phyloP scores from a whole-genome alignment of 495 filamentous ascomycete genomes.

The Platismatia glauca region DNA sequence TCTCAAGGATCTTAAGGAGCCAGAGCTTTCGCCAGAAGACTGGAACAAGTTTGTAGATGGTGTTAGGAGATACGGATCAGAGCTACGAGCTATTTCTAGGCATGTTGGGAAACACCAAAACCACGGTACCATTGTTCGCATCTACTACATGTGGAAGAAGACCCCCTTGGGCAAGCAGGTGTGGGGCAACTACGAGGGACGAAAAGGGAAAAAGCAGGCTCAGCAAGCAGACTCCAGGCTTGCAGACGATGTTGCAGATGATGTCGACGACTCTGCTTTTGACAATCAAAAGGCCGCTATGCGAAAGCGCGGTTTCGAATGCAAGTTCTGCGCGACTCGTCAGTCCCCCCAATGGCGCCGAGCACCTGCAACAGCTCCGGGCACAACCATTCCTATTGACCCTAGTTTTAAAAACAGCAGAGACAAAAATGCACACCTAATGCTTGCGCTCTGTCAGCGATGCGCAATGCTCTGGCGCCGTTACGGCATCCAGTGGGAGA shows the following conservation, averaged over 20 bases:
- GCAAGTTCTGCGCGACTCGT: constrained; percentile 83
- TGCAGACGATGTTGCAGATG: constrained; percentile 86
- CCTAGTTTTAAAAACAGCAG: constrained; percentile 48
- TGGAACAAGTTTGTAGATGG: constrained; percentile 86
- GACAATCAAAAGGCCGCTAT: constrained; percentile 76
- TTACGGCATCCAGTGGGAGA: constrained; percentile 92
- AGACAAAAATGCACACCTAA: constrained; percentile 67
- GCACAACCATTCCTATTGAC: constrained; percentile 62
- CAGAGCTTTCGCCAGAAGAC: constrained; percentile 68
- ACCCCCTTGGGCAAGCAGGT: constrained; percentile 73
- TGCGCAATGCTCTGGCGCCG: constrained; percentile 90
- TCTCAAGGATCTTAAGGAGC: constrained; percentile 74
- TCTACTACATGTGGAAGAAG: constrained; percentile 99
- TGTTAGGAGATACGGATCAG: constrained; percentile 83
- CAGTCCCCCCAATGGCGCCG: constrained; percentile 84
- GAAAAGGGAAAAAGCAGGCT: constrained; percentile 81
- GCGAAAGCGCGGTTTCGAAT: constrained; percentile 77
- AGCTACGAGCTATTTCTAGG: constrained; percentile 71
- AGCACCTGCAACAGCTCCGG: constrained; percentile 67
- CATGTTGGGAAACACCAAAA: constrained; percentile 71
- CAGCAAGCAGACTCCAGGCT: constrained; percentile 54
- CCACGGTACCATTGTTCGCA: constrained; percentile 72
- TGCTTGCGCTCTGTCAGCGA: constrained; percentile 77
- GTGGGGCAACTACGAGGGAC: constrained; percentile 79
- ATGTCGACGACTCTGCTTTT: constrained; percentile 92